Evolutionary conservation across 2,329 filamentous ascomycete species (phyloP), one percentile per base, ranked within the genome.

Genomic region (Reticulascus tulasneorum): DNA sequence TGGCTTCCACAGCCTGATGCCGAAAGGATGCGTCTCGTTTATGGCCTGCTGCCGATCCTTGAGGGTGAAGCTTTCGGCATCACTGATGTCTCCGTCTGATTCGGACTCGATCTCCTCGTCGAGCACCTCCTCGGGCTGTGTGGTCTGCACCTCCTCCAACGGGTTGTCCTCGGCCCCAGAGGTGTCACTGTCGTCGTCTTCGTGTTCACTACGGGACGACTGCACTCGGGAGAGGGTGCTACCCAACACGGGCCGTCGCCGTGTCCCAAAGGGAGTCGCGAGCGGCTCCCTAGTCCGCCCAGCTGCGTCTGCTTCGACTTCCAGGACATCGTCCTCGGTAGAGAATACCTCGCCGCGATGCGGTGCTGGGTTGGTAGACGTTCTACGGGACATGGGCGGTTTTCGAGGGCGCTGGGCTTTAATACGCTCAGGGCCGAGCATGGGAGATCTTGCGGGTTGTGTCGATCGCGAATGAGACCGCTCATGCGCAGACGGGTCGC

Each of bases 1-100:
- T 27, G 93, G 93, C 62, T 98, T 98, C 93, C 93, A 98, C 46
- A 98, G 87, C 58, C 94, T 82, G 57, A 98, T 97, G 71, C 93
- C 93, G 53, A 98, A 98, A 1, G 93, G 93, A 70, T 98, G 93
- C 1, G 93, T 98, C 60, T 95, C 84, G 64, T 98, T 98, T 71
- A 98, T 98, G 47, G 93, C 93, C 58, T 95, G 82, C 63, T 98
- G 93, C 37, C 93, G 81, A 60, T 98, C 93, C 60, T 94, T 95
- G 51, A 98, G 75, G 0, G 93, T 98, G 59, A 98, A 98, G 66
- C 91, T 97, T 64, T 96, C 93, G 2, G 93, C 86, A 51, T 97
- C 93, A 59, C 91, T 96, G 33, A 90, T 54, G 40, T 85, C 80
- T 40, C 67, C 80, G 21, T 86, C 82, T 15, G 85, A 84, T 9